phyloP scores from a whole-genome alignment of 2,329 filamentous ascomycete genomes.

The Penicillium brevicompactum region DNA sequence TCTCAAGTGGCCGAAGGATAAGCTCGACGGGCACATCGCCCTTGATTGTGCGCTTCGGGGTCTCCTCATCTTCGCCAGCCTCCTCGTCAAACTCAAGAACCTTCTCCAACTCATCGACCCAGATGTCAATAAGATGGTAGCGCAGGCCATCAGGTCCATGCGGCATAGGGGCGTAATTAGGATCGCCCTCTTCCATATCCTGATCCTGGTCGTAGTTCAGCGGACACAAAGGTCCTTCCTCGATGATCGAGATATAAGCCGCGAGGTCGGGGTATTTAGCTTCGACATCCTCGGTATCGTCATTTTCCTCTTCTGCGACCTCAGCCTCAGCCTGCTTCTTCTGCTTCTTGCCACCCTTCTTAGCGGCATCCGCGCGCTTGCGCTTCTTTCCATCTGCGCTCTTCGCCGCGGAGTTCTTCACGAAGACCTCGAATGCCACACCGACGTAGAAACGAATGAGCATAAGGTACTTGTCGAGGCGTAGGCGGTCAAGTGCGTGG shows the following conservation, averaged over 20 bases:
- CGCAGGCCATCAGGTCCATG: constrained; percentile 80
- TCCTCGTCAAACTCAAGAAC: constrained; percentile 55
- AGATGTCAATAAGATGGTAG: constrained; percentile 87
- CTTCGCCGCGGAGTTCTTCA: constrained; percentile 29
- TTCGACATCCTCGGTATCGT: constrained; percentile 16
- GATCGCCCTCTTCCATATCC: constrained; percentile 27
- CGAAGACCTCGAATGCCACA: constrained; percentile 61
- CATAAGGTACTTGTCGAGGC: constrained; percentile 91
- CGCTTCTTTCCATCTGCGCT: constrained; percentile 30
- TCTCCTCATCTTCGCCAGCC: constrained; percentile 30
- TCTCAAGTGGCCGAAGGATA: constrained; percentile 49
- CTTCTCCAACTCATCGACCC: constrained; percentile 84
- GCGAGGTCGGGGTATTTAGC: constrained; percentile 37
- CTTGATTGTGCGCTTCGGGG: constrained; percentile 35
- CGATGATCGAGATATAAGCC: constrained; percentile 42
- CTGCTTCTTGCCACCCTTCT: constrained; percentile 29
- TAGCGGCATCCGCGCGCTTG: constrained; percentile 32
- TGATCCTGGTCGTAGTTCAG: constrained; percentile 43
- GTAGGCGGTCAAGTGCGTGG: constrained; percentile 69
- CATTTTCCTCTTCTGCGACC: constrained; percentile 19
- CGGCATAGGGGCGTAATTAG: constrained; percentile 38
- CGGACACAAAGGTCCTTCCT: constrained; percentile 43
- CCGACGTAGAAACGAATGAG: constrained; percentile 77
- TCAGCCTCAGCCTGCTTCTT: constrained; percentile 30
- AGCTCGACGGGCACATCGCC: constrained; percentile 42